Base-by-base conservation (phyloP, 2,329 filamentous ascomycete genomes). In the Bimuria novae-zelandiae region DNA sequence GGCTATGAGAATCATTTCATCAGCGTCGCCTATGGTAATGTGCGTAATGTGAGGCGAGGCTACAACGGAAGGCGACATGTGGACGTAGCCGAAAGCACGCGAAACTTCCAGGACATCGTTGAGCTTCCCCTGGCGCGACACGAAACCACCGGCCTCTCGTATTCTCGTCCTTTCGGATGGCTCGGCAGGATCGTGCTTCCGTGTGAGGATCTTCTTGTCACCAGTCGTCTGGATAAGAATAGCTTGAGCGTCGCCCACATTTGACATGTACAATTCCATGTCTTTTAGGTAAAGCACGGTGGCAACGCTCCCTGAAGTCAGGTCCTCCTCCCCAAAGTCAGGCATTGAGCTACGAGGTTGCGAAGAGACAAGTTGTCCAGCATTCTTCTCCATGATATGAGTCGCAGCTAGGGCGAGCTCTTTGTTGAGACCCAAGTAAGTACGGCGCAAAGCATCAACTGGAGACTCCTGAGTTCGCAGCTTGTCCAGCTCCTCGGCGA, bases 191-290 rank as follows among this genome's bases (percentile, higher is more conserved):
- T 97, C 92, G 71, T 99, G 94, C 73, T 95, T 97, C 53, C 85
- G 83, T 2, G 94, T 97, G 61, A 99, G 80, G 60, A 93, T 87
- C 65, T 87, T 87, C 74, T 94, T 85, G 21, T 87, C 85, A 33
- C 92, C 91, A 70, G 96, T 92, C 1, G 89, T 90, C 65, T 92
- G 89, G 58, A 99, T 94, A 17, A 97, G 82, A 76, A 99, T 89
- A n/a, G 92, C 93, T 75, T 97, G 92, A 4, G 89, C 91, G 75
- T 99, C 92, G 47, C 94, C 94, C 19, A 99, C 90, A 65, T 99
- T 99, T 57, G 92, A 94, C 49, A 97, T 88, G 68, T 90, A 97
- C 3, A 99, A 82, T 63, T 97, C 91, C 75, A 91, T 92, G 61
- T 89, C 88, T 64, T 92, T 89, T 27, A 99, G 78, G 66, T 96